Evolutionary conservation across 495 filamentous ascomycete genomes (phyloP), one percentile per base, ranked within the genome.

Genomic region (Penicillium longicatenatum): DNA sequence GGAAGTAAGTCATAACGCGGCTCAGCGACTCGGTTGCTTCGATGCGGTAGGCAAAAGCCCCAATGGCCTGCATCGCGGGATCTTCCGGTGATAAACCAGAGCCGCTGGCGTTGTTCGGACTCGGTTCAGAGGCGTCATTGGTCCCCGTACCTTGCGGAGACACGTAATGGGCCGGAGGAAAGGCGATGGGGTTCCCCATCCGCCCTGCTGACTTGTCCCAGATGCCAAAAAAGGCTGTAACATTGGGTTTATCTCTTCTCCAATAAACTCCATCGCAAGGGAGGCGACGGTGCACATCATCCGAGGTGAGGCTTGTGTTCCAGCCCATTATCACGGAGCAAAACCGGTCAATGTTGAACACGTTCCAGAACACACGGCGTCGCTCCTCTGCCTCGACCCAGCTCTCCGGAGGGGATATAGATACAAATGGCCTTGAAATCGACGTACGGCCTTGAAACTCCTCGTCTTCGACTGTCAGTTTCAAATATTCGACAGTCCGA

Each of bases 331-430:
- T 63, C 0, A 66, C 57, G 21, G 60, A 68, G 51, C 67, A 70
- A 41, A 68, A 70, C 7, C 67, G 51, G 47, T 70, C 67, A 65
- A 70, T 64, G 11, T 68, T 39, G 16, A 68, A 68, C 0, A 68
- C 70, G 69, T 70, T 75, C 81, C 81, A 84, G 52, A 83, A 83
- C 6, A 75, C 60, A 8, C 81, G 58, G 5, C 81, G 66, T 14
- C 80, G 70, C 62, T 83, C 80, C 64, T 84, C 81, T 11, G 75
- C 58, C 53, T 83, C 79, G 6, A 53, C 57, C 78, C 80, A 81
- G 54, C 63, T 66, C 45, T 63, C 24, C 0, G 55, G 17, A 7
- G 47, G 55, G 11, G 66, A 60, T 4, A 75, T 50, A 50, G 75
- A 74, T 2, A 59, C 62, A 59, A 74, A 70, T 10, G 69, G 62